Base-by-base conservation (phyloP, 495 filamentous ascomycete genomes). In the Trichoderma reesei region DNA sequence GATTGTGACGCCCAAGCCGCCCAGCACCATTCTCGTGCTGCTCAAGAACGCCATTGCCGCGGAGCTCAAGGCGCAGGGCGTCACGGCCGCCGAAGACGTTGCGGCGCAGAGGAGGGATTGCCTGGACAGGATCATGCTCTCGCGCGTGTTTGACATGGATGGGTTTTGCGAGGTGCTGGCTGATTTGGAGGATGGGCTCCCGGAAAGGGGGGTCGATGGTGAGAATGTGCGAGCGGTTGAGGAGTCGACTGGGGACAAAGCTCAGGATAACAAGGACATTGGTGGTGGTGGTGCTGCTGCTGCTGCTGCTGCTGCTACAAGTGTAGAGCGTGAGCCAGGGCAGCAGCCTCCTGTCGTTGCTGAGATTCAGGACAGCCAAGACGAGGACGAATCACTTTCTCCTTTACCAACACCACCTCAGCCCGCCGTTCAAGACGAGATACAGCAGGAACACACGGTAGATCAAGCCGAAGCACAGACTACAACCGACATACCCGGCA, bases 141-240 rank as follows among this genome's bases (percentile, higher is more conserved):
- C 84, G 64, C 68, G 81, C 3, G 79, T 87, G 6, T 86, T 87
- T 69, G 84, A 88, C 66, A 67, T 84, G 20, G 76, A 82, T 63
- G 85, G 85, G 4, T 63, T 87, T 34, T 77, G 71, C 73, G 84
- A 88, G 68, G 80, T 82, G 9, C 60, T 86, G 6, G 67, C 48
- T 2, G 83, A 85, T 69, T 41, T 85, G 4, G 72, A 72, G 44
- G 9, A 60, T n/a, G 3, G 8, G 10, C 26, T 10, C 37, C 31
- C 18, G 3, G 20, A 18, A 31, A 18, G 46, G 4, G 20, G 10
- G 16, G 37, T 41, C 1, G 36, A 37, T 3, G 62, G 5, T 33
- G 44, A 54, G 7, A 16, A 31, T 7, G 62, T 31, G 62, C 6
- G 3, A 13, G 18, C 14, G 7, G 11, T 16, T 3, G 18, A n/a